Conservation (phyloP, 2,329 filamentous ascomycete species). For the Plectosphaerella sp. region DNA sequence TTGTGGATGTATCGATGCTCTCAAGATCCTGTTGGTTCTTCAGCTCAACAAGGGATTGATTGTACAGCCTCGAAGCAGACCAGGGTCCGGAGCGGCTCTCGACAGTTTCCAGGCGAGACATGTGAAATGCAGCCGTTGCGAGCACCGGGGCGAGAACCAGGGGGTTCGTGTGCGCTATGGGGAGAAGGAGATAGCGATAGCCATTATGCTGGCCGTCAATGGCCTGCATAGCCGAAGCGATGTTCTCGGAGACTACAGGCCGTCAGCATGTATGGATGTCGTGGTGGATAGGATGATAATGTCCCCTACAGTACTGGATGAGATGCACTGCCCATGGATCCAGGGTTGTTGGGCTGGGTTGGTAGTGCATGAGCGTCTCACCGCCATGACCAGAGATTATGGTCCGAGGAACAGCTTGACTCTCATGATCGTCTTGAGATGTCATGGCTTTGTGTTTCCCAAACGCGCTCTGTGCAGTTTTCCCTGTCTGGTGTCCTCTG, state of each 20-base stretch:
- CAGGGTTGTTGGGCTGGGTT: too few species aligned
- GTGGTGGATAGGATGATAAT: too few species aligned
- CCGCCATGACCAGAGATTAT: background rate
- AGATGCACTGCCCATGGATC: background rate
- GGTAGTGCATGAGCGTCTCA: background rate
- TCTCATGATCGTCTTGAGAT: too few species aligned
- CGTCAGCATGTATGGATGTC: too few species aligned
- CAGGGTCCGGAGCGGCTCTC: background rate
- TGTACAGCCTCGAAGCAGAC: conserved; percentile 6
- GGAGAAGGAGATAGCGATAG: conserved; percentile 14
- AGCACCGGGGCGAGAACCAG: conserved; percentile 9
- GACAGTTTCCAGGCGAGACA: background rate
- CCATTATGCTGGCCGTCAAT: conserved; percentile 15
- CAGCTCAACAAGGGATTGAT: conserved; percentile 9
- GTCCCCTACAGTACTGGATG: background rate
- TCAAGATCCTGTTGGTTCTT: conserved; percentile 13
- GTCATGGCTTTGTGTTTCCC: too few species aligned
- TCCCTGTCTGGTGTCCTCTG: conserved; percentile 1
- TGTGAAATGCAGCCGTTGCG: conserved; percentile 8
- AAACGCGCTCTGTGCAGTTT: background rate
- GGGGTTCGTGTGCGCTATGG: conserved; percentile 10
- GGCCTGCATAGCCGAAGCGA: conserved; percentile 14
- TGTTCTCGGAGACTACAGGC: conserved; percentile 12
- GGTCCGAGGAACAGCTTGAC: too few species aligned
- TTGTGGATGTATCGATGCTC: conserved; percentile 3